Evolutionary conservation across 23 red algal genomes (phyloP).

Genomic region (Agarophyton chilense): DNA sequence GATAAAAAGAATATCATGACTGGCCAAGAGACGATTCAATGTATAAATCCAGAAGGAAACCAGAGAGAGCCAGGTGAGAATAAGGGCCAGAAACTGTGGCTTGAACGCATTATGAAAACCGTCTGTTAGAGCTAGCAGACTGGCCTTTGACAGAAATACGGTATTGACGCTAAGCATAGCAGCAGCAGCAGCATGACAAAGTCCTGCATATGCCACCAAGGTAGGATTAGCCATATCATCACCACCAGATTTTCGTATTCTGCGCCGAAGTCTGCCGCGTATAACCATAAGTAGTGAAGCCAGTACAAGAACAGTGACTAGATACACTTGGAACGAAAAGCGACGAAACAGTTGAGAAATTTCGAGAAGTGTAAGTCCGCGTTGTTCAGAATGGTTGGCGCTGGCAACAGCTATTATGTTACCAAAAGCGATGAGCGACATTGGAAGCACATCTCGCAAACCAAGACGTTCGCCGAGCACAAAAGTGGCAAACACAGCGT

Average conservation of each 20-base stretch:
- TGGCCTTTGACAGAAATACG: constrained; percentile 69
- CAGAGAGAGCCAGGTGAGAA: constrained; percentile 57
- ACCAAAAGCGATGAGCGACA: constrained; percentile 62
- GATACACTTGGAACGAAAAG: constrained; percentile 51
- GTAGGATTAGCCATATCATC: constrained; percentile 46
- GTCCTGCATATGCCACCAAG: constrained; percentile 59
- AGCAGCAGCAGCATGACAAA: constrained; percentile 67
- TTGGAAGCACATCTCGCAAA: constrained; percentile 50
- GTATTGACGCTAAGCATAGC: constrained; percentile 76
- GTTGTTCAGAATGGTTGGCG: constrained; percentile 65
- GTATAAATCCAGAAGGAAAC: constrained; percentile 83
- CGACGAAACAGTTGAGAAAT: constrained; percentile 58
- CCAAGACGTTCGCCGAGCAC: constrained; percentile 67
- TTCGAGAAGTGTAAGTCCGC: constrained; percentile 44
- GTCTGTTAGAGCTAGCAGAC: constrained; percentile 62
- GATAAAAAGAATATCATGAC: constrained; percentile 80
- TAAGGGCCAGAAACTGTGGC: constrained; percentile 60
- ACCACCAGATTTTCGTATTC: constrained; percentile 58
- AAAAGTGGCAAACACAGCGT: constrained; percentile 68
- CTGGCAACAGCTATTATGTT: constrained; percentile 71
- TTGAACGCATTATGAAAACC: constrained; percentile 60
- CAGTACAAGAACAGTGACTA: constrained; percentile 32
- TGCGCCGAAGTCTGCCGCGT: background rate
- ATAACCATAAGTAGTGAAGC: constrained; percentile 45
- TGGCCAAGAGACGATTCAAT: constrained; percentile 63